A percentile compares a stretch with the other conserved stretches of the same genome.
Evolutionary conservation across 257 asterid genomes (phyloP).

Genomic region (Ocimum tenuiflorum): DNA sequence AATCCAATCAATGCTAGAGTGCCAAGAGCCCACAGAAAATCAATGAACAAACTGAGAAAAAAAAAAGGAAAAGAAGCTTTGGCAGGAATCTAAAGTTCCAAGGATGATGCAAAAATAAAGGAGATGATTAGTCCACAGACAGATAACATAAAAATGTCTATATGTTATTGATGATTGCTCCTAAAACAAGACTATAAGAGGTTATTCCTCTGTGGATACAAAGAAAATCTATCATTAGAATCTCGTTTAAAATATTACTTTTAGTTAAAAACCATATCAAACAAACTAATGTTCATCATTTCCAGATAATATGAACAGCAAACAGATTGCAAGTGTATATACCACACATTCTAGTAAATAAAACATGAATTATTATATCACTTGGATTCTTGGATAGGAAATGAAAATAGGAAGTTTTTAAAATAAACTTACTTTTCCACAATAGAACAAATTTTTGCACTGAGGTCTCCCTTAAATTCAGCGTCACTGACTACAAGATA

Average conservation of each 20-base stretch:
- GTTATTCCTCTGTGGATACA: background rate
- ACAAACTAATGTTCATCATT: background rate
- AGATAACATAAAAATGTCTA: background rate
- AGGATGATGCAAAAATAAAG: background rate
- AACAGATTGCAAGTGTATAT: background rate
- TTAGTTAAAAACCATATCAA: background rate
- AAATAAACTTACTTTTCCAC: conserved; percentile 90
- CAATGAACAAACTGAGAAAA: background rate
- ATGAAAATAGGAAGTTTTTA: too few relatives aligned
- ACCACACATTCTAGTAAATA: too few relatives aligned
- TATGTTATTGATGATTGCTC: background rate
- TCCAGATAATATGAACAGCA: background rate
- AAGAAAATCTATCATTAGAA: background rate
- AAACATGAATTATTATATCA: too few relatives aligned
- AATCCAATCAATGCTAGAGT: conserved; percentile 8
- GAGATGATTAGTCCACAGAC: background rate
- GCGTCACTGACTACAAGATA: conserved; percentile 83
- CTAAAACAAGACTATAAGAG: conserved; percentile 2
- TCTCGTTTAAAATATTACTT: background rate
- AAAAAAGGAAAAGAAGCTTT: background rate
- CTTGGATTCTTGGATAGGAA: too few relatives aligned
- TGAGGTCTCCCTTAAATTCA: conserved; percentile 87
- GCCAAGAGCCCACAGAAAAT: conserved; percentile 8
- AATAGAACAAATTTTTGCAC: conserved; percentile 88
- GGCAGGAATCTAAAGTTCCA: background rate